Base-by-base conservation (phyloP, 1,284 basidiomycete species). In the Microbotryum saponariae region DNA sequence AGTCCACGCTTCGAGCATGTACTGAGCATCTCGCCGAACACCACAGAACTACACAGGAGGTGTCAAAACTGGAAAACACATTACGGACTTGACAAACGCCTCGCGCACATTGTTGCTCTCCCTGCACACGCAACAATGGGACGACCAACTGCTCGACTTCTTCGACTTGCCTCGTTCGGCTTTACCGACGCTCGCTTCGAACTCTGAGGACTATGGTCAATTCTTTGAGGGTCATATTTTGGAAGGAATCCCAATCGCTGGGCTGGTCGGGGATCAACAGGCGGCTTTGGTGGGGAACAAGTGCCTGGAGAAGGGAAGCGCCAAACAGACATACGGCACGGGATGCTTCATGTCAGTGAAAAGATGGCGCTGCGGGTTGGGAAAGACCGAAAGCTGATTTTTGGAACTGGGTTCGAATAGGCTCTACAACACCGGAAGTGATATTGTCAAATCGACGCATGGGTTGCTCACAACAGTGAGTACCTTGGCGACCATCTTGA, bases 281-380 rank as follows among this genome's bases (percentile, higher is more conserved):
- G 93, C 89, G 20, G 94, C 94, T 12, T 79, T 98, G 25, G 85
- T 97, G 55, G 94, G 96, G 0, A 97, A 98, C 80, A 97, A 97
- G 76, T 97, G 92, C 72, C 75, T 97, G 59, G 79, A 75, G 18
- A 64, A 70, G 21, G 75, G 75, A 1, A 71, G 74, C 56, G 75
- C 75, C 21, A 76, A 76, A 63, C 74, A 76, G 65, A 76, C 75
- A 23, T 76, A 76, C 50, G 75, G 93, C 23, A 98, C 94, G 0
- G 94, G 94, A 49, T 90, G 91, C 29, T 98, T 98, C 80, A 79
- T 97, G 66, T 48, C n/a, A 27, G 45, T 47, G 21, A 18, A 49
- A 16, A 3, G 37, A 42, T 16, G 37, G 37, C 37, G 25, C 25
- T 31, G 10, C n/a, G 23, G 42, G 4, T 6, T 6, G 47, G 14